Conservation (phyloP, 1,284 basidiomycete species). For the Papiliotrema laurentii region DNA sequence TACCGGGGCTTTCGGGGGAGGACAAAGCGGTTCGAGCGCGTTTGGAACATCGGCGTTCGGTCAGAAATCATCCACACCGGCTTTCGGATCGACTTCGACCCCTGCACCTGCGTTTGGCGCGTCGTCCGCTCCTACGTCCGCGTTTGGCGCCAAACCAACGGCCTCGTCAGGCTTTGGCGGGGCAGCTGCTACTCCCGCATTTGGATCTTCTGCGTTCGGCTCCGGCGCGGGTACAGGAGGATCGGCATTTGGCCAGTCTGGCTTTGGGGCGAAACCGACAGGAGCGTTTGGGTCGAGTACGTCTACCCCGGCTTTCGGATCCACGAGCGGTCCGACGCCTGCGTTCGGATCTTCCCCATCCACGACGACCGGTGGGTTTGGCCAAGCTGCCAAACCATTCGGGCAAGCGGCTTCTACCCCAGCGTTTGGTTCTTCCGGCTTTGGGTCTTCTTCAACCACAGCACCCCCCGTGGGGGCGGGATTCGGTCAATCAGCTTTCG, state of each 20-base stretch:
- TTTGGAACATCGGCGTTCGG: conserved; percentile 22
- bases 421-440: conserved; percentile 5
- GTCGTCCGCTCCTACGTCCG: not conserved
- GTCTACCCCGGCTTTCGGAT: conserved; percentile 41
- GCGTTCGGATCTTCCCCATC: conserved; percentile 35
- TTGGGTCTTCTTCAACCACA: conserved; percentile 10
- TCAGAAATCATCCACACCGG: conserved; percentile 3
- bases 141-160: no score
- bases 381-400: conserved; percentile 5
- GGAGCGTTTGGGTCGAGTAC: not conserved
- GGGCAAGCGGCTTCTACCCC: not conserved
- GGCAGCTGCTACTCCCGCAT: conserved; percentile 18
- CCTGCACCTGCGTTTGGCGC: conserved; percentile 6
- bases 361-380: conserved; percentile 13
- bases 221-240: conserved; percentile 8
- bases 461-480: conserved; percentile 44
- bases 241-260: conserved; percentile 43
- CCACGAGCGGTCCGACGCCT: conserved; percentile 23
- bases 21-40: conserved; percentile 10
- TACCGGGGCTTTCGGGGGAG: conserved; percentile 5
- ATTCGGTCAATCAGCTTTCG: conserved; percentile 49
- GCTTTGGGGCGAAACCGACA: conserved; percentile 28
- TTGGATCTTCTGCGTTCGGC: conserved; percentile 44
- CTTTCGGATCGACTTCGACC: conserved; percentile 8
- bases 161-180: conserved; percentile 4